These are phyloP conservation scores for Aspergillus mulundensis DNA, from an alignment of 495 filamentous ascomycete species.

Conservation along the genomic window DNA sequence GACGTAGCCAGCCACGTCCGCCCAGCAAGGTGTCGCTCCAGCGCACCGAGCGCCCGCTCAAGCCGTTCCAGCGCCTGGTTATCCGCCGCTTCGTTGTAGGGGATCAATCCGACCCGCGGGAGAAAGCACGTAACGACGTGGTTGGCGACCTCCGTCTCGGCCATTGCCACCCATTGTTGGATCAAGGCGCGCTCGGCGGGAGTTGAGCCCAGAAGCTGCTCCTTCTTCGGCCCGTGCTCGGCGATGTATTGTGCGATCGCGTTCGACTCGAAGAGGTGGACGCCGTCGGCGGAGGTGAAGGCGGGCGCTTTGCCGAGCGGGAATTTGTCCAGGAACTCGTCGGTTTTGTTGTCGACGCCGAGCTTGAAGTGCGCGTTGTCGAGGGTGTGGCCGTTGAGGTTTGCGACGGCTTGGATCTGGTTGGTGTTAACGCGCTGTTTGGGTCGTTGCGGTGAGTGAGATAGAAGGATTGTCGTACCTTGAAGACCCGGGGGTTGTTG, in stretches of 20 bases:
- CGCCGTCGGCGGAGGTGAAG: constrained; percentile 52
- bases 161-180: constrained; percentile 47
- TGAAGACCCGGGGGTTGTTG: constrained; percentile 46
- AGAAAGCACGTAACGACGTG: constrained; percentile 30
- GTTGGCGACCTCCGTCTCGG: constrained; percentile 41
- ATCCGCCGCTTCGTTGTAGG: constrained; percentile 37
- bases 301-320: constrained; percentile 58
- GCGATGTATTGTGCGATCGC: constrained; percentile 56
- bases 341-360: constrained; percentile 43
- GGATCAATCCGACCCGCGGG: constrained; percentile 26
- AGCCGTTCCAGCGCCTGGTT: constrained; percentile 20
- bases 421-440: background rate
- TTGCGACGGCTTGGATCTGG: constrained; percentile 49
- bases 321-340: constrained; percentile 57
- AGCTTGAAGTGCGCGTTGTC: constrained; percentile 38
- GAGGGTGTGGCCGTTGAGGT: constrained; percentile 49
- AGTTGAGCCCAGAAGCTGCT: constrained; percentile 48
- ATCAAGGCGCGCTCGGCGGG: constrained; percentile 45
- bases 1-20: constrained; percentile 42
- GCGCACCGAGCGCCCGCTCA: constrained; percentile 31
- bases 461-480: constrained; percentile 35
- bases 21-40: constrained; percentile 41
- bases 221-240: constrained; percentile 46
- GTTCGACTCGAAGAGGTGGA: constrained; percentile 46
- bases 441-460: too few relatives aligned